Evolutionary conservation across 2,329 filamentous ascomycete species (phyloP), one percentile per base, ranked within the genome.

Genomic region (Magnaporthiopsis incrustans): DNA sequence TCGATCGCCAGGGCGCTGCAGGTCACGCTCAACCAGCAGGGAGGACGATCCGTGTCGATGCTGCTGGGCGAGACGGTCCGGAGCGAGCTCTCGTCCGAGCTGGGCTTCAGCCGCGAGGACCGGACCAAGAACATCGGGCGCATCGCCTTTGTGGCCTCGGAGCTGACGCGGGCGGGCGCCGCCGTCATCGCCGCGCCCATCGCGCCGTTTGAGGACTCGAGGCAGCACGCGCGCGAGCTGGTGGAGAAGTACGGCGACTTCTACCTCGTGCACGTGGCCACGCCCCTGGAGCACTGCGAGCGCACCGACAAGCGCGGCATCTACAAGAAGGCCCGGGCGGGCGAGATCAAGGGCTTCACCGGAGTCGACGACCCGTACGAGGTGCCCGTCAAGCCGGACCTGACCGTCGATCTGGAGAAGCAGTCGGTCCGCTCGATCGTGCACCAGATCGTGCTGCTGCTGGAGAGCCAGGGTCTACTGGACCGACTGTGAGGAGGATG

Each of bases 331-430:
- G 95, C 95, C 57, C 86, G 95, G 67, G 84, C 82, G 26, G 95
- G 95, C 65, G 90, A 97, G 81, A 96, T 99, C 78, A 95, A 93
- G 86, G 93, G 93, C 68, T 99, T 99, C 85, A 99, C 95, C 10
- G 95, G 95, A 72, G 92, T 99, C 65, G 94, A 98, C 75, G 94
- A 98, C 80, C 93, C 95, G 61, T 99, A 99, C 75, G 95, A 99
- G 87, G 74, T 77, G 27, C 95, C 95, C 12, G 72, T 78, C 69
- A 92, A 94, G 79, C 85, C 93, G 38, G 88, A 98, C 75, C 82
- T 99, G 68, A 86, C 87, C 6, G 94, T 98, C 56, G 90, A 98
- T 77, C 76, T 89, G 64, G 88, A 90, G 79, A 95, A 89, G 84
- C 92, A 91, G 78, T 90, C 87, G 69, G 93, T 98, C 60, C 85